Conservation (phyloP, 78 protist genomes). For the Parvularia atlantis region DNA sequence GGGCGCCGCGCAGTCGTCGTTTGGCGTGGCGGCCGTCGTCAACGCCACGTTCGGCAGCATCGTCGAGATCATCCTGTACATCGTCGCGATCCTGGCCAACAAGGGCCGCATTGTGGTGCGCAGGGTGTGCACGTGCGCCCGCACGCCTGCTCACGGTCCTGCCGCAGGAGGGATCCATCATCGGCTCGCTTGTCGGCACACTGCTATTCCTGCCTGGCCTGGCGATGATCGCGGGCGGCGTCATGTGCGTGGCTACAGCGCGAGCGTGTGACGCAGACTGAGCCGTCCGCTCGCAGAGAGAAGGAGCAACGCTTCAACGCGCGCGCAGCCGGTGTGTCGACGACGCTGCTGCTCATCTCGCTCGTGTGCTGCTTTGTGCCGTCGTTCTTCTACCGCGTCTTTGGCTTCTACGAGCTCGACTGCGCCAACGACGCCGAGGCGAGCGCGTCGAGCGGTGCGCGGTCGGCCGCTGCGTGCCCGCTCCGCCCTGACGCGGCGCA, state of each 20-base stretch:
- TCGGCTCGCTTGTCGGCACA: conserved; percentile 14
- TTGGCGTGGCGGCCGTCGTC: conserved; percentile 18
- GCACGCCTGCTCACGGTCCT: no score
- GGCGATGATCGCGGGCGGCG: conserved; percentile 19
- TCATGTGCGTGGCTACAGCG: no score
- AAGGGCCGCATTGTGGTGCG: neutral
- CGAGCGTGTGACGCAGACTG: no score
- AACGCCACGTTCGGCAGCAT: conserved; percentile 26
- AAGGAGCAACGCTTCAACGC: conserved; percentile 32
- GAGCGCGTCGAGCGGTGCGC: no score
- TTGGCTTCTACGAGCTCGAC: neutral
- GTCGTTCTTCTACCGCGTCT: conserved; percentile 2
- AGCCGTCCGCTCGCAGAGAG: no score
- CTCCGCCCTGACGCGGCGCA: no score
- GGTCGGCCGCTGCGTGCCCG: no score
- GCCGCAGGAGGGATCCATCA: neutral
- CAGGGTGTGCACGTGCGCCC: no score
- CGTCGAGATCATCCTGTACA: conserved; percentile 17
- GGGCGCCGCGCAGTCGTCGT: no score
- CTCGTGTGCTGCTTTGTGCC: conserved; percentile 5
- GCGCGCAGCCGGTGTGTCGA: neutral
- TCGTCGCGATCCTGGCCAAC: neutral
- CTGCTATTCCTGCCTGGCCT: conserved; percentile 22
- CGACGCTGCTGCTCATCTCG: conserved; percentile 13
- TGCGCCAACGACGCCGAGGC: neutral